Percentiles rank a stretch among this genome's conserved stretches.
Conservation (phyloP, 2,329 filamentous ascomycete species). For the Penicillium sp. region DNA sequence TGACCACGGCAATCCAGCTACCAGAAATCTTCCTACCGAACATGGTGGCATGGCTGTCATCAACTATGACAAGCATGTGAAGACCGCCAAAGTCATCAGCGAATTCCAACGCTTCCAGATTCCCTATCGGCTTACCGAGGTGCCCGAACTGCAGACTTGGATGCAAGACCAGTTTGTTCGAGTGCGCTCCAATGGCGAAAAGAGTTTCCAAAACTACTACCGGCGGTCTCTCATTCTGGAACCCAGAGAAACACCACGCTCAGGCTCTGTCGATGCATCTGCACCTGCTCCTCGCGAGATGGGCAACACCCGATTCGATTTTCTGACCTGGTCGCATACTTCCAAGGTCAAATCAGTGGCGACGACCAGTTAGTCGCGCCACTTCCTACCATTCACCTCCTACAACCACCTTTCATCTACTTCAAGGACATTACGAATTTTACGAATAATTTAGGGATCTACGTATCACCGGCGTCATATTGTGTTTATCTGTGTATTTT, state of each 20-base stretch:
- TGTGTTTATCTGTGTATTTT: slow-evolving; percentile 2
- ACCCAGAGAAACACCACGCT: slow-evolving; percentile 46
- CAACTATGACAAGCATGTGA: slow-evolving; percentile 96
- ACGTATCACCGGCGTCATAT: slow-evolving; percentile 10
- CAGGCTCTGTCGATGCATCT: slow-evolving; percentile 22
- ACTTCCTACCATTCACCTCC: not conserved
- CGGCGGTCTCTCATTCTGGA: slow-evolving; percentile 81
- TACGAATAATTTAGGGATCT: slow-evolving; percentile 9
- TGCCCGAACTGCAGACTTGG: slow-evolving; percentile 91
- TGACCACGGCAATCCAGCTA: slow-evolving; percentile 86
- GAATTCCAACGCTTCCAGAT: slow-evolving; percentile 96
- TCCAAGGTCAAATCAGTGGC: slow-evolving; percentile 39
- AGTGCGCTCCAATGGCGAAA: slow-evolving; percentile 63
- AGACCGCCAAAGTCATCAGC: slow-evolving; percentile 91
- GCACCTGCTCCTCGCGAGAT: slow-evolving; percentile 32
- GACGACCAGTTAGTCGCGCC: slow-evolving; percentile 26
- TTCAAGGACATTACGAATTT: slow-evolving; percentile 10
- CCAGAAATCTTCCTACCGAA: slow-evolving; percentile 68
- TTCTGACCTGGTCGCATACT: slow-evolving; percentile 49
- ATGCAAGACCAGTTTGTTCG: slow-evolving; percentile 75
- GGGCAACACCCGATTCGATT: slow-evolving; percentile 51
- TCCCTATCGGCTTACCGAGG: slow-evolving; percentile 75
- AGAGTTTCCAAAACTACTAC: slow-evolving; percentile 66
- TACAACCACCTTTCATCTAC: not conserved
- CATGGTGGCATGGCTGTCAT: slow-evolving; percentile 70